phyloP scores from a whole-genome alignment of 2,329 filamentous ascomycete genomes.

The Plectosphaerella cucumerina region DNA sequence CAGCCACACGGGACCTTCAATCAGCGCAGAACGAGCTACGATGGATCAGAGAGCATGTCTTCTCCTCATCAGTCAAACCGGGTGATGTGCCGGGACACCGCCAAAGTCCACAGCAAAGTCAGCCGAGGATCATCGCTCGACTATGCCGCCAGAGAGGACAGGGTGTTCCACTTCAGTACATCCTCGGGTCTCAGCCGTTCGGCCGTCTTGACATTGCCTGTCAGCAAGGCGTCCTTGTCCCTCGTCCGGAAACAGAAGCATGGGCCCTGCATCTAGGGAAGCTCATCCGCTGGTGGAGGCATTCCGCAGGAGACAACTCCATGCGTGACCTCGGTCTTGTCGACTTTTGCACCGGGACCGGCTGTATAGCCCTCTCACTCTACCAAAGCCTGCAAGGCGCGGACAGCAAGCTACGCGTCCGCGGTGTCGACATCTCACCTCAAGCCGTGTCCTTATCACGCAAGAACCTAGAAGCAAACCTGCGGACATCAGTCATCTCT shows the following conservation, averaged over 20 bases:
- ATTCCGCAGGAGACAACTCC: background rate
- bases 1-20: constrained; percentile 56
- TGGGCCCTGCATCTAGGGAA: constrained; percentile 55
- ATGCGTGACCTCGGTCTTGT: constrained; percentile 58
- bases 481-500: constrained; percentile 16
- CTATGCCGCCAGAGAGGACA: constrained; percentile 46
- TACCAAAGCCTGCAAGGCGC: constrained; percentile 52
- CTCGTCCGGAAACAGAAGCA: constrained; percentile 72
- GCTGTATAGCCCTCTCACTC: constrained; percentile 80
- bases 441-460: constrained; percentile 61
- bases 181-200: constrained; percentile 85
- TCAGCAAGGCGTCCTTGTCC: constrained; percentile 75
- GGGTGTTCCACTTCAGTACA: constrained; percentile 82
- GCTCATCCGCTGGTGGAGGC: constrained; percentile 13
- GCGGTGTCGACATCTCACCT: constrained; percentile 70
- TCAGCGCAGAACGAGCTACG: constrained; percentile 66
- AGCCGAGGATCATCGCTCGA: constrained; percentile 18
- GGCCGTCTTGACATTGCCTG: constrained; percentile 77
- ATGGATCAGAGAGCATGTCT: constrained; percentile 64
- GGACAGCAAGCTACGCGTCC: constrained; percentile 41
- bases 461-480: constrained; percentile 60
- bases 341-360: constrained; percentile 87
- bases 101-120: constrained; percentile 10
- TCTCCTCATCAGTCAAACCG: constrained; percentile 15
- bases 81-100: background rate